These are phyloP conservation scores for Penicillium desertorum DNA, from an alignment of 495 filamentous ascomycete genomes.

Conservation along the genomic window DNA sequence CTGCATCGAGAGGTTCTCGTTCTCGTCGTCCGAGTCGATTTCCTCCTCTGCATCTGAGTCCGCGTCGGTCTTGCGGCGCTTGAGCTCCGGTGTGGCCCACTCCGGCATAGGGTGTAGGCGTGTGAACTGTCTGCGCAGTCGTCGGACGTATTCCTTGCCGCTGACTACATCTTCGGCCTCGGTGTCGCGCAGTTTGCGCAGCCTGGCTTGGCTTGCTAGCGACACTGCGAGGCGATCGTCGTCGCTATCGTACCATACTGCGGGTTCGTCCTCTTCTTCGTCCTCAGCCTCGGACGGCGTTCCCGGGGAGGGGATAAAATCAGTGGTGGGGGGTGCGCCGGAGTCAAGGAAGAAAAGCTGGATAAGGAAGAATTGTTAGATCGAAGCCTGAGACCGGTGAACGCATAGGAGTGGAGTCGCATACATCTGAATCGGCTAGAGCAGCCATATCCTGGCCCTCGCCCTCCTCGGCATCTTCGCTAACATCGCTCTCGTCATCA, in stretches of 20 bases:
- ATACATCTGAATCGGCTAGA: conserved; percentile 47
- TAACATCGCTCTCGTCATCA: conserved; percentile 37
- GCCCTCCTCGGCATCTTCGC: conserved; percentile 28
- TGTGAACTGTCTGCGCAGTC: conserved; percentile 79
- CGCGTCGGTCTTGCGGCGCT: conserved; percentile 54
- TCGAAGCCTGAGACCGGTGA: neutral
- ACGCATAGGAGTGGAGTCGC: neutral
- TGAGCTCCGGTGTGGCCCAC: conserved; percentile 64
- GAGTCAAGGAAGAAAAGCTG: conserved; percentile 73
- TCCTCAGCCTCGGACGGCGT: conserved; percentile 39
- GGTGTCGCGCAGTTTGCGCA: conserved; percentile 76
- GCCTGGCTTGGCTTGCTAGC: conserved; percentile 64
- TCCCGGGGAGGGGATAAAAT: conserved; percentile 38
- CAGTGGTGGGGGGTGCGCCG: conserved; percentile 49
- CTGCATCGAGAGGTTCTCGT: conserved; percentile 61
- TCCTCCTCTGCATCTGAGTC: conserved; percentile 44
- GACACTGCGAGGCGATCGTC: conserved; percentile 86
- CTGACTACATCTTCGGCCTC: conserved; percentile 83
- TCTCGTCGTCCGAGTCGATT: conserved; percentile 60
- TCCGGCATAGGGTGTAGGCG: conserved; percentile 75
- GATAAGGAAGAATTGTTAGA: conserved; percentile 11
- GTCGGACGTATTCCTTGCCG: conserved; percentile 78
- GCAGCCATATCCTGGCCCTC: conserved; percentile 53
- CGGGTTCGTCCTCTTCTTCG: conserved; percentile 36
- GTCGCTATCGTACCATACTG: conserved; percentile 93